Conservation (phyloP, 1,139 yeast species). For the Blastobotrys serpentis region DNA sequence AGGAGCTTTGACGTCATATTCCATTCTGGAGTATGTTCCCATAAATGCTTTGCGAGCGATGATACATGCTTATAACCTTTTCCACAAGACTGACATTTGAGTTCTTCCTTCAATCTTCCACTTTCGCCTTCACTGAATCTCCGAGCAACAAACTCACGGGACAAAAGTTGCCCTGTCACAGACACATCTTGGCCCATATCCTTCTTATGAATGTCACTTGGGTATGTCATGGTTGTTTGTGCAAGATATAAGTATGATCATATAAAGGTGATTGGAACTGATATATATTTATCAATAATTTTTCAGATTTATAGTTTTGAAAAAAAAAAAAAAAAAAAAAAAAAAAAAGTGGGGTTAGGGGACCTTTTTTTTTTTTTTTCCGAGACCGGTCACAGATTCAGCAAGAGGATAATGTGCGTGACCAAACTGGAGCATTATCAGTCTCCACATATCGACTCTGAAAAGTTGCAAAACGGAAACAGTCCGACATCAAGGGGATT, state of each 20-base stretch:
- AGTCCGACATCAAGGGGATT: no score
- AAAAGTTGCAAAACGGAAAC: no score
- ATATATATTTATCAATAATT: background rate
- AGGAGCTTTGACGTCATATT: constrained; percentile 74
- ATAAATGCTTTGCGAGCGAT: constrained; percentile 69
- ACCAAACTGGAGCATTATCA: no score
- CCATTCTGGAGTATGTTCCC: constrained; percentile 95
- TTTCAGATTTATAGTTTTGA: background rate
- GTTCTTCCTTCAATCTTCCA: constrained; percentile 76
- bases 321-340: no score
- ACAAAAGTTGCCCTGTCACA: constrained; percentile 2
- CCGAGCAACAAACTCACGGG: constrained; percentile 37
- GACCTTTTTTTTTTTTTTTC: background rate
- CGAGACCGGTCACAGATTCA: background rate
- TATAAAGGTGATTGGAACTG: background rate
- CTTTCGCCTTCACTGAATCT: constrained; percentile 84
- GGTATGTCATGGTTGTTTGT: background rate
- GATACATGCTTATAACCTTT: constrained; percentile 86
- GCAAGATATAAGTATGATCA: background rate
- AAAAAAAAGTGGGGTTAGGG: background rate
- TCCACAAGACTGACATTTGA: constrained; percentile 87
- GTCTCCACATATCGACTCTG: no score
- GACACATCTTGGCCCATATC: background rate
- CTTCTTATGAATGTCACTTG: background rate
- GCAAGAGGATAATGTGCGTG: background rate